Evolutionary conservation across 805 yeast genomes (phyloP).

Genomic region (Brettanomyces nanus): DNA sequence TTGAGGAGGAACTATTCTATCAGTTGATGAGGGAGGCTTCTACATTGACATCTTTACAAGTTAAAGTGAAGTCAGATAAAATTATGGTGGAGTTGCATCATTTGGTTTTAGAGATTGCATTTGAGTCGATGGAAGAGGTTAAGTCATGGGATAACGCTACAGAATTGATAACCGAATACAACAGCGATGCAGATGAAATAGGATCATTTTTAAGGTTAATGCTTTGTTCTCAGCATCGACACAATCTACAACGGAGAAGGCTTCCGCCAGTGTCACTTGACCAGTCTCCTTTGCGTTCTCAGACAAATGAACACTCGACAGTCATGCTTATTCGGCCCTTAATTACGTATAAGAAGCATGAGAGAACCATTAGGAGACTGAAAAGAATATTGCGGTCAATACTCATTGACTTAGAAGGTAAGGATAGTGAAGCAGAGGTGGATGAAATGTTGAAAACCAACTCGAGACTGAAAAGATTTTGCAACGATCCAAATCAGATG

Average conservation of each 20-base stretch:
- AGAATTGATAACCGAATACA: slow-evolving; percentile 11
- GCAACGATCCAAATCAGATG: slow-evolving; percentile 13
- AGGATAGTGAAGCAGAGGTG: slow-evolving; percentile 15
- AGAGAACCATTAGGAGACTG: slow-evolving; percentile 31
- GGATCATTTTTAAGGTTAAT: slow-evolving; percentile 47
- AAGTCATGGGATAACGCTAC: no score
- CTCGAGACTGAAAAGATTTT: slow-evolving; percentile 10
- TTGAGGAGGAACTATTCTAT: slow-evolving; percentile 84
- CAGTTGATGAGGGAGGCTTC: slow-evolving; percentile 73
- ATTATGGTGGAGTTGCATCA: slow-evolving; percentile 58
- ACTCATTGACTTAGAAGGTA: slow-evolving; percentile 6
- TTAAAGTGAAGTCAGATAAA: slow-evolving; percentile 54
- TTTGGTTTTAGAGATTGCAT: slow-evolving; percentile 63
- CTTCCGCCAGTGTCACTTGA: slow-evolving; percentile 40
- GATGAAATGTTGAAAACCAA: slow-evolving; percentile 8
- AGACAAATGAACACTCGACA: not conserved
- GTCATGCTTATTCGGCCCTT: slow-evolving; percentile 4
- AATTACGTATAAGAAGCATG: slow-evolving; percentile 52
- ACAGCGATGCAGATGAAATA: slow-evolving; percentile 43
- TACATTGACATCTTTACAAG: slow-evolving; percentile 58
- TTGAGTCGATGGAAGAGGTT: slow-evolving; percentile 21
- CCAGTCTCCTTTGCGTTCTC: slow-evolving; percentile 16
- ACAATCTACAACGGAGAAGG: slow-evolving; percentile 33
- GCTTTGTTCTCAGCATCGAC: slow-evolving; percentile 51
- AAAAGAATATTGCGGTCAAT: slow-evolving; percentile 16